phyloP scores from a whole-genome alignment of 2,329 filamentous ascomycete genomes.

The Sporothrix luriei region DNA sequence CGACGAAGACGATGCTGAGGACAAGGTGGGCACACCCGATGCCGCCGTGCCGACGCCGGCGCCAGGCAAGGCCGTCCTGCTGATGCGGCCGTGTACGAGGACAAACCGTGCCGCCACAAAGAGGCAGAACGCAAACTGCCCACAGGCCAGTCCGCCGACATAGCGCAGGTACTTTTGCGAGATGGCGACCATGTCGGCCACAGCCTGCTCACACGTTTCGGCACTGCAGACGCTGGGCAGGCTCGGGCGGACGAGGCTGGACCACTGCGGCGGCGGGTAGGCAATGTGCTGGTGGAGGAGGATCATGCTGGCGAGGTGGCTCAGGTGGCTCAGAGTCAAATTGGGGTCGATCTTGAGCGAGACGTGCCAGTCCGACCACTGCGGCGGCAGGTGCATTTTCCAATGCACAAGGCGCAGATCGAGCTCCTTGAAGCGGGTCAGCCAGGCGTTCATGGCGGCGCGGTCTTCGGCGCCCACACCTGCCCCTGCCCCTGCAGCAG shows the following conservation, averaged over 20 bases:
- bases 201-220: constrained; percentile 53
- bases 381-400: constrained; percentile 38
- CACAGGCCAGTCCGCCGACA: constrained; percentile 39
- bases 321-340: constrained; percentile 53
- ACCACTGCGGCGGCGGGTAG: constrained; percentile 44
- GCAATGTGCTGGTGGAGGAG: constrained; percentile 54
- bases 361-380: constrained; percentile 42
- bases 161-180: constrained; percentile 50
- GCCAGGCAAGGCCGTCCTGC: constrained; percentile 40
- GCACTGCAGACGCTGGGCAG: constrained; percentile 51
- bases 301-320: constrained; percentile 55
- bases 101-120: constrained; percentile 51
- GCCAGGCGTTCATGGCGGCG: constrained; percentile 43
- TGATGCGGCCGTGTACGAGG: constrained; percentile 38
- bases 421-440: constrained; percentile 47
- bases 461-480: constrained; percentile 42
- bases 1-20: constrained; percentile 38
- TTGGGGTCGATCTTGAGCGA: constrained; percentile 53
- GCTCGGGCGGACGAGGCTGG: constrained; percentile 38
- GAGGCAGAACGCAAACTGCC: constrained; percentile 51
- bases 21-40: background rate
- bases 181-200: constrained; percentile 51
- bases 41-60: background rate
- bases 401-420: constrained; percentile 45
- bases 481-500: constrained; percentile 27